phyloP scores from a whole-genome alignment of 495 filamentous ascomycete genomes.

The Xylaria venustula region DNA sequence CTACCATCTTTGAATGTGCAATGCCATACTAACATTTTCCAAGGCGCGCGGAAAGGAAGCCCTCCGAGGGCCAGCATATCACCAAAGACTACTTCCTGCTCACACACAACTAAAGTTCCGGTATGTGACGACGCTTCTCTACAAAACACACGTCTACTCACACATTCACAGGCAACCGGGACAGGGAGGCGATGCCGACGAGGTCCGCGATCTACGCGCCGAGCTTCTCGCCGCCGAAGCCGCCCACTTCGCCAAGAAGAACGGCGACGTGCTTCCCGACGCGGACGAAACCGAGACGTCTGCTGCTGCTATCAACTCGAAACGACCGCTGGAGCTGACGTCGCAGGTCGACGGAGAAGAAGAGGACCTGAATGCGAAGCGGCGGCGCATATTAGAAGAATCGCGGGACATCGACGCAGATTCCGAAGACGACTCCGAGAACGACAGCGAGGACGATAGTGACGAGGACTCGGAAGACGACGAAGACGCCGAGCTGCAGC shows the following conservation, averaged over 20 bases:
- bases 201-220: conserved; percentile 79
- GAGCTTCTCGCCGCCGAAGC: conserved; percentile 89
- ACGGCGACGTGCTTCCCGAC: conserved; percentile 50
- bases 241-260: conserved; percentile 80
- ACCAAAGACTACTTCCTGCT: conserved; percentile 91
- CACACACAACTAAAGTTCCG: conserved; percentile 88
- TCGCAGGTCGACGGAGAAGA: conserved; percentile 49
- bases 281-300: conserved; percentile 35
- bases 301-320: conserved; percentile 45
- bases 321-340: conserved; percentile 62
- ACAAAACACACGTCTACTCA: not conserved
- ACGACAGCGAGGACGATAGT: conserved; percentile 61
- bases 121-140: conserved; percentile 36
- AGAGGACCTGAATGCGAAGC: conserved; percentile 79
- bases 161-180: conserved; percentile 63
- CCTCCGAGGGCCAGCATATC: conserved; percentile 89
- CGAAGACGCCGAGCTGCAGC: conserved; percentile 83
- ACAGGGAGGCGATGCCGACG: conserved; percentile 83
- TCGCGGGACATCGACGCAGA: conserved; percentile 89
- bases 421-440: conserved; percentile 61
- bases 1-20: not conserved
- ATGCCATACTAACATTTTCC: conserved; percentile 22
- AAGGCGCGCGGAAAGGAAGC: conserved; percentile 94
- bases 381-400: conserved; percentile 83
- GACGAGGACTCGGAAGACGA: conserved; percentile 77